phyloP scores from a whole-genome alignment of 805 yeast species.

The Monosporozyma servazzii region DNA sequence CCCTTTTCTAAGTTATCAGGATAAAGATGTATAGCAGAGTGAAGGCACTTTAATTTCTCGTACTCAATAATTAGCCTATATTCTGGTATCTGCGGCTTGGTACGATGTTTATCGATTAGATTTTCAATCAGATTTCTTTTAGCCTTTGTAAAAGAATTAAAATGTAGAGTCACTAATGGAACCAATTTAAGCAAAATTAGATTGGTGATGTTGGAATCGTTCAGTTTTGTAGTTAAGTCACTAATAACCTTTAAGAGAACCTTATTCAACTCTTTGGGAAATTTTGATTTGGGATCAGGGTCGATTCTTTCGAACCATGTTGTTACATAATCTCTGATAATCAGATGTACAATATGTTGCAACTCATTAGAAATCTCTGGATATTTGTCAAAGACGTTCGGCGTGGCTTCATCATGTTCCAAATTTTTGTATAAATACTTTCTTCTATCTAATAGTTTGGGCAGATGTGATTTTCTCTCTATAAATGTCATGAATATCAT shows the following conservation, averaged over 20 bases:
- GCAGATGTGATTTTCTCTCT: background rate
- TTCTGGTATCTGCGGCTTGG: conserved; percentile 18
- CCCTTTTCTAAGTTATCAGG: conserved; percentile 30
- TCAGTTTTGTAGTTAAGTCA: conserved; percentile 36
- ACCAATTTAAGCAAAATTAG: conserved; percentile 48
- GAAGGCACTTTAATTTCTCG: conserved; percentile 37
- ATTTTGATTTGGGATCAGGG: conserved; percentile 23
- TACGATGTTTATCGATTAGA: background rate
- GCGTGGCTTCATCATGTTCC: background rate
- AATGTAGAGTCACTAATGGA: conserved; percentile 62
- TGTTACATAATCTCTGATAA: conserved; percentile 44
- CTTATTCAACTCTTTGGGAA: conserved; percentile 34
- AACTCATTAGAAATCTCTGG: conserved; percentile 34
- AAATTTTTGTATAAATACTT: background rate
- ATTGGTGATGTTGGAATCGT: conserved; percentile 42
- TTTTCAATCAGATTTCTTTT: background rate
- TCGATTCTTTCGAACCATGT: conserved; percentile 46
- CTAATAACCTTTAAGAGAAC: conserved; percentile 37
- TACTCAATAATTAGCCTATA: conserved; percentile 35
- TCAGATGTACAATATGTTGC: conserved; percentile 36
- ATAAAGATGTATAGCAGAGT: conserved; percentile 42
- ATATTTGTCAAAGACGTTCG: conserved; percentile 4
- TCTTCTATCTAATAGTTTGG: background rate
- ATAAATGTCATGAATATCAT: background rate
- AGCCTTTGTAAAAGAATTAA: conserved; percentile 23